Base-by-base conservation (phyloP, 73 alveolate species). In the Paramecium biaurelia region DNA sequence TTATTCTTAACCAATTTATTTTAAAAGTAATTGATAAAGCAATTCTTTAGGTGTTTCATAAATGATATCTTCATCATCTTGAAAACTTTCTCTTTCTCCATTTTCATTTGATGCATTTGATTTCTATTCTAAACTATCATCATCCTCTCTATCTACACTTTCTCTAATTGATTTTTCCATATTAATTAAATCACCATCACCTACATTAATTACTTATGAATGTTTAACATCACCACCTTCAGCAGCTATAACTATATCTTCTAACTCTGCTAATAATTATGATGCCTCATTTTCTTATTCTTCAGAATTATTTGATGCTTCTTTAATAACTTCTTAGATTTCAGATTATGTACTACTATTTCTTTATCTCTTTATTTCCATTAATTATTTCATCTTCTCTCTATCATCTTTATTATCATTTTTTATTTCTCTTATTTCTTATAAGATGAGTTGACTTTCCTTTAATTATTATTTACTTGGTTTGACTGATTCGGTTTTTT, bases 161-260 rank as follows among this genome's bases (percentile, higher is more conserved):
- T 79, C 90, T 79, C 90, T 42, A 12, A 79, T 53, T 30, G 30
- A 21, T 42, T 24, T 10, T 21, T 42, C 1, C 30, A 79, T 43
- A 26, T 43, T 42, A 3, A 63, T 26, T 72, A 72, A 72, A 35
- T 72, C 86, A 20, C 58, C 30, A 79, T 79, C 90, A 14, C 74
- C 70, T 9, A 79, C 74, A 79, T 79, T 47, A 14, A 79, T 45
- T 21, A 79, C 90, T 79, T 79, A 79, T 10, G 90, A 79, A 41
- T 79, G 74, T 79, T 79, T 79, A 43, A 79, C 74, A 79, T 79
- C 74, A 1, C 70, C 72, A 4, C 90, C 90, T 79, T 79, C 90
- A 4, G 90, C 90, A 12, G 90, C 70, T 79, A 41, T 42, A 10
- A 79, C 90, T 24, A 79, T 30, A 23, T 79, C 90, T 45, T 79